Percentiles rank a stretch among this genome's conserved stretches.
Conservation (phyloP, 768 basidiomycete genomes). For the Melanogaster broomeanus region DNA sequence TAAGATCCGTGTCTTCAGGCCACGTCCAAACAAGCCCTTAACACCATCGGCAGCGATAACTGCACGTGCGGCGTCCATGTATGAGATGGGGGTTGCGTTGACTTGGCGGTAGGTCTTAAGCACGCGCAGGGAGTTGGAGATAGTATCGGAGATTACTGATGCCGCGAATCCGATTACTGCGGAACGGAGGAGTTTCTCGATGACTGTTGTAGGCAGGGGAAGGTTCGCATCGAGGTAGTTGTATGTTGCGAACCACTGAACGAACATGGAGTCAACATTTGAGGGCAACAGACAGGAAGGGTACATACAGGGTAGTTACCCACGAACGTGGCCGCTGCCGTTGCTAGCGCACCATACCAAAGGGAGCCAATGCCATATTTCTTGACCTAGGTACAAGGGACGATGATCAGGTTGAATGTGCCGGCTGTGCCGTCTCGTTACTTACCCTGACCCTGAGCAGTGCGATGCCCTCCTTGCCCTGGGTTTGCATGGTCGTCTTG, state of each 20-base stretch:
- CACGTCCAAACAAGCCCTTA: conserved; percentile 83
- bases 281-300: neutral
- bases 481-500: conserved; percentile 95
- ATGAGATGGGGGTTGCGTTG: conserved; percentile 77
- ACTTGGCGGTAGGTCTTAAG: conserved; percentile 97
- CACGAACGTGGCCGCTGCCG: conserved; percentile 91
- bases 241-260: conserved; percentile 83
- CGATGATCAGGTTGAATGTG: neutral
- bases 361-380: conserved; percentile 74
- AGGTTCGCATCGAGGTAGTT: conserved; percentile 72
- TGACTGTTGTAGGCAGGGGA: conserved; percentile 51
- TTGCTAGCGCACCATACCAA: conserved; percentile 92
- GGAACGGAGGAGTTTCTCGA: conserved; percentile 69
- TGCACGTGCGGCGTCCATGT: conserved; percentile 72
- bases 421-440: neutral
- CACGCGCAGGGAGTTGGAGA: conserved; percentile 88
- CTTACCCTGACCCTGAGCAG: conserved; percentile 69
- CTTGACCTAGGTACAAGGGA: conserved; percentile 49
- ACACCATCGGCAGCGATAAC: conserved; percentile 78
- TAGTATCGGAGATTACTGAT: conserved; percentile 80
- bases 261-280: conserved; percentile 4
- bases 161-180: conserved; percentile 92
- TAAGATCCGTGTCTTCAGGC: conserved; percentile 84
- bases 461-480: conserved; percentile 68
- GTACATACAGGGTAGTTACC: conserved; percentile 79